Conservation (phyloP, 768 basidiomycete genomes). For the Gymnopilus dilepis region DNA sequence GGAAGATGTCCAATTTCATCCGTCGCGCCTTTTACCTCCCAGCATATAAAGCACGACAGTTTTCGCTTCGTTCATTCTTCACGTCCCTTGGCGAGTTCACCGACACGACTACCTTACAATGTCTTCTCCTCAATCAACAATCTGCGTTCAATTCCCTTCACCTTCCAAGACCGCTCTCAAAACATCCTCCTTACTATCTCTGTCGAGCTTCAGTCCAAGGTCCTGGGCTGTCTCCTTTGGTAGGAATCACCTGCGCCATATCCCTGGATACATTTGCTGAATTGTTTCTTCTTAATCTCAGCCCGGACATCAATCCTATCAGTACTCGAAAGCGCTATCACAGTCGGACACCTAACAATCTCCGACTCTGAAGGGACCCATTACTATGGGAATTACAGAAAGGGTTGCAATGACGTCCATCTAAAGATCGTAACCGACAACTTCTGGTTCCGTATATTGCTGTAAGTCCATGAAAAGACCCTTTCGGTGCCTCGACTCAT, state of each 20-base stretch:
- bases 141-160: conserved; percentile 49
- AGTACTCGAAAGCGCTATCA: conserved; percentile 62
- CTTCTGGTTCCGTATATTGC: conserved; percentile 71
- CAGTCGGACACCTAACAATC: conserved; percentile 63
- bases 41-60: conserved; percentile 43
- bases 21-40: conserved; percentile 31
- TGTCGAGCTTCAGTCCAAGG: conserved; percentile 49
- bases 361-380: conserved; percentile 63
- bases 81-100: conserved; percentile 18
- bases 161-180: conserved; percentile 48
- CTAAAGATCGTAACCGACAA: conserved; percentile 61
- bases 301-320: conserved; percentile 66
- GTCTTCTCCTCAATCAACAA: conserved; percentile 40
- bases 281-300: conserved; percentile 26
- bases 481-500: conserved; percentile 14
- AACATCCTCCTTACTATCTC: conserved; percentile 48
- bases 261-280: conserved; percentile 11
- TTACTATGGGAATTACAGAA: conserved; percentile 61
- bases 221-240: conserved; percentile 58
- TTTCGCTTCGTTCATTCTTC: conserved; percentile 34
- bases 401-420: conserved; percentile 66
- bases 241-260: conserved; percentile 28
- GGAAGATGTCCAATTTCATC: conserved; percentile 41
- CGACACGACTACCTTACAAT: conserved; percentile 30
- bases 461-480: conserved; percentile 45